Conservation (phyloP, 257 asterid species). For the Forsythia suspensa region DNA sequence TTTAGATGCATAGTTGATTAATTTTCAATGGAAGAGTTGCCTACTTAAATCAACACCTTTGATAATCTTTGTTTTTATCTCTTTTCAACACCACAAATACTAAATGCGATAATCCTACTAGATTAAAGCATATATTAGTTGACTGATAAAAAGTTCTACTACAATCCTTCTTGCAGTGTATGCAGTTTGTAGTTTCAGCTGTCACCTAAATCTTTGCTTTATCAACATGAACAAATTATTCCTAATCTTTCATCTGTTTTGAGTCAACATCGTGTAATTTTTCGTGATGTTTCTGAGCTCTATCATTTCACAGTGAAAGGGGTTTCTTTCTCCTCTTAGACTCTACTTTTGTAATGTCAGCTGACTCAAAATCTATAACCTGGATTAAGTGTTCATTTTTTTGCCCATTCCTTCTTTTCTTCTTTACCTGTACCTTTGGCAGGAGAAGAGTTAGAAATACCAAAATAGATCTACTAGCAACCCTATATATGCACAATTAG, state of each 20-base stretch:
- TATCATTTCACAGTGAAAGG: neutral
- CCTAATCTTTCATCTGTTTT: neutral
- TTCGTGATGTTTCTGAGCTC: neutral
- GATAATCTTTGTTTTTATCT: neutral
- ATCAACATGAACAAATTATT: neutral
- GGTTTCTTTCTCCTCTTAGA: neutral
- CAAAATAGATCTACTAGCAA: neutral
- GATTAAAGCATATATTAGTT: neutral
- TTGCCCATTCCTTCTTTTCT: neutral
- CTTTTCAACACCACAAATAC: neutral
- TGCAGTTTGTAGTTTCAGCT: neutral
- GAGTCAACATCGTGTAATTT: neutral
- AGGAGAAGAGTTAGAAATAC: neutral
- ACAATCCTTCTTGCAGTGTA: neutral
- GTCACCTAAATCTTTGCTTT: neutral
- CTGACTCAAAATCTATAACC: neutral
- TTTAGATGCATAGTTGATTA: neutral
- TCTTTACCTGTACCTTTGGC: neutral
- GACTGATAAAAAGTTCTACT: neutral
- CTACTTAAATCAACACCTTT: neutral
- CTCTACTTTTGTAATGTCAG: neutral
- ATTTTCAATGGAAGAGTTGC: neutral
- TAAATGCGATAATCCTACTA: neutral
- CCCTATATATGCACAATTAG: neutral
- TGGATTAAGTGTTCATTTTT: neutral